phyloP scores from a whole-genome alignment of 805 yeast species.

The Monosporozyma solicola region DNA sequence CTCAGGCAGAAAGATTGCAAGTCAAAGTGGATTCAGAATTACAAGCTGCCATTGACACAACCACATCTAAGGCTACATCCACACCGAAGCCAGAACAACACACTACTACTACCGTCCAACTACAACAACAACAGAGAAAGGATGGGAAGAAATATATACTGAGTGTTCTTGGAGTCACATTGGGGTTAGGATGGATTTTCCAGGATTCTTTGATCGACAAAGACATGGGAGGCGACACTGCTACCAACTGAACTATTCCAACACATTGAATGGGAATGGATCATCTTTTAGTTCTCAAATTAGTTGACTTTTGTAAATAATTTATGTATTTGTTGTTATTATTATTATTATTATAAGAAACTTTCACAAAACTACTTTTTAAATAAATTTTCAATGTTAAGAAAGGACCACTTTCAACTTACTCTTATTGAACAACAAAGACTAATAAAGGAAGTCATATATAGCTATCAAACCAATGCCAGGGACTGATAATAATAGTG shows the following conservation, averaged over 20 bases:
- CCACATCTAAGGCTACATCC: background rate
- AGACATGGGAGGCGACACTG: background rate
- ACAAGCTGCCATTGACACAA: background rate
- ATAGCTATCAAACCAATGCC: background rate
- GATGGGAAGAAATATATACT: background rate
- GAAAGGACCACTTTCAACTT: background rate
- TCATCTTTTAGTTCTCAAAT: no score
- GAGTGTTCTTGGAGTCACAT: background rate
- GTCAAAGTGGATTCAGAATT: background rate
- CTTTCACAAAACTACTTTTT: background rate
- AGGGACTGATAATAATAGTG: background rate
- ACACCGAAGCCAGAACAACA: background rate
- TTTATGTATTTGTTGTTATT: background rate
- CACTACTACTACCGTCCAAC: background rate
- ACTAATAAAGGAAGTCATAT: background rate
- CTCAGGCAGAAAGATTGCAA: background rate
- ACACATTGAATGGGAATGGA: no score
- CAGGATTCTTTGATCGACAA: background rate
- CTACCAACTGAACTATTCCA: background rate
- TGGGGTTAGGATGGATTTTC: slow-evolving; percentile 2
- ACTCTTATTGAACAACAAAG: background rate
- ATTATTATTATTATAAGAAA: background rate
- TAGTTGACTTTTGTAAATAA: background rate
- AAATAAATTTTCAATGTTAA: background rate
- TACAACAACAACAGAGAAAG: background rate